A percentile compares a stretch with the other conserved stretches of the same genome.
These are phyloP conservation scores for Dictyostelium firmibasis DNA, from an alignment of 78 protist species.

Conservation along the genomic window DNA sequence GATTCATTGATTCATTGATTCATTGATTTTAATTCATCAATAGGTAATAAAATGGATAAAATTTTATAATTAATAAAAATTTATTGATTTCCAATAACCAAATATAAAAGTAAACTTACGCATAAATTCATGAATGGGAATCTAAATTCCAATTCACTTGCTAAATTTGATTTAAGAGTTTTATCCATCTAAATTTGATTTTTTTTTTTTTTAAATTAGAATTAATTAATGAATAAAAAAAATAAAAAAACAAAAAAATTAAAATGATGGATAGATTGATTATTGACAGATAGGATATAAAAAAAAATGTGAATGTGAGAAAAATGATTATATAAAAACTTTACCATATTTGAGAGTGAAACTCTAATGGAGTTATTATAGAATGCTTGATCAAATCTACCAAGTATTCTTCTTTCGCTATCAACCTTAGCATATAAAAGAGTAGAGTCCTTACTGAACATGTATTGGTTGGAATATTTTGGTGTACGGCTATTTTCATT, in stretches of 20 bases:
- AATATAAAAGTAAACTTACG: neutral
- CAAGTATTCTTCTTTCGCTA: neutral
- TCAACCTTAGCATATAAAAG: neutral
- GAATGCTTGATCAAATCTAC: neutral
- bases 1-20: too few species aligned
- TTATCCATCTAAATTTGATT: constrained; percentile 3
- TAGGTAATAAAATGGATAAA: too few species aligned
- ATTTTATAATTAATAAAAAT: too few species aligned
- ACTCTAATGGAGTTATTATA: neutral
- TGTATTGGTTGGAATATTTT: neutral
- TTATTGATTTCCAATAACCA: too few species aligned
- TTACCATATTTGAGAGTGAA: neutral
- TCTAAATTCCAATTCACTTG: neutral
- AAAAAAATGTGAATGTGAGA: neutral
- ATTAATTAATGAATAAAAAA: neutral
- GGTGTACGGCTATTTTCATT: constrained; percentile 31
- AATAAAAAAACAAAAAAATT: neutral
- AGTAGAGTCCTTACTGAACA: neutral
- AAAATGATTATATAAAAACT: neutral
- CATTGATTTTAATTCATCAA: too few species aligned
- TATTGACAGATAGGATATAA: neutral
- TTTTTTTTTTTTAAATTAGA: too few species aligned
- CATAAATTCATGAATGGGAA: neutral
- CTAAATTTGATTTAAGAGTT: neutral
- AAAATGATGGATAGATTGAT: neutral